phyloP scores from a whole-genome alignment of 352 stramenopile species.

The Phytophthora tentaculata region DNA sequence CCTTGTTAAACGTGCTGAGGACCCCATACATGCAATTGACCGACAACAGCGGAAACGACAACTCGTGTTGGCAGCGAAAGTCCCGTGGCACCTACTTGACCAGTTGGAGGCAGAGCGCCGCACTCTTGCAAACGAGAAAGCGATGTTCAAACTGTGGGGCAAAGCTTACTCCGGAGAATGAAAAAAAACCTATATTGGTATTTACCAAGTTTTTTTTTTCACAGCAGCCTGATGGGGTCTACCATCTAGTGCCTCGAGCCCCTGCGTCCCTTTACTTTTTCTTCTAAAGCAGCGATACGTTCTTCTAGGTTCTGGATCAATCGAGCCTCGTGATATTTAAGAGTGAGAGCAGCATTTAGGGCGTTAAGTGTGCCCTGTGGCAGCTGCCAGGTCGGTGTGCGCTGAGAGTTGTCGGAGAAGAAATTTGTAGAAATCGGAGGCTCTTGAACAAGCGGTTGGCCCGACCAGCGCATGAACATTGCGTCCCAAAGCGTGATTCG shows the following conservation, averaged over 20 bases:
- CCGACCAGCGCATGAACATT: conserved; percentile 80
- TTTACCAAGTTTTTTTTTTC: conserved; percentile 1
- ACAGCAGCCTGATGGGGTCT: not conserved
- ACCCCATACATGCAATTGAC: conserved; percentile 15
- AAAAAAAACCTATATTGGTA: conserved; percentile 3
- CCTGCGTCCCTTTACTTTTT: conserved; percentile 27
- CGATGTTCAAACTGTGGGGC: conserved; percentile 63
- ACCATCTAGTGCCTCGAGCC: conserved; percentile 41
- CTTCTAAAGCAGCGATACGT: conserved; percentile 45
- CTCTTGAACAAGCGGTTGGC: conserved; percentile 64
- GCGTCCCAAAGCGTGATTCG: conserved; percentile 69
- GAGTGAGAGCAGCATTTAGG: conserved; percentile 47
- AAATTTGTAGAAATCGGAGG: conserved; percentile 42
- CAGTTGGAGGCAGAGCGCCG: conserved; percentile 55
- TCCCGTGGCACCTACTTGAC: conserved; percentile 79
- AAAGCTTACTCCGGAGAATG: conserved; percentile 33
- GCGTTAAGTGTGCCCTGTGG: conserved; percentile 58
- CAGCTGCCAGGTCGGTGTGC: conserved; percentile 72
- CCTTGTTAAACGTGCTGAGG: conserved; percentile 3
- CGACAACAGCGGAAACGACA: conserved; percentile 42
- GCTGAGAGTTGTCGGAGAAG: conserved; percentile 64
- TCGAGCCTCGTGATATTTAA: conserved; percentile 50
- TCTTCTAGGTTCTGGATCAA: conserved; percentile 53
- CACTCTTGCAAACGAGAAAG: conserved; percentile 61
- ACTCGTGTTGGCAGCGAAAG: conserved; percentile 49